Conservation (phyloP, 2,329 filamentous ascomycete species). For the Fusarium mexicanum region DNA sequence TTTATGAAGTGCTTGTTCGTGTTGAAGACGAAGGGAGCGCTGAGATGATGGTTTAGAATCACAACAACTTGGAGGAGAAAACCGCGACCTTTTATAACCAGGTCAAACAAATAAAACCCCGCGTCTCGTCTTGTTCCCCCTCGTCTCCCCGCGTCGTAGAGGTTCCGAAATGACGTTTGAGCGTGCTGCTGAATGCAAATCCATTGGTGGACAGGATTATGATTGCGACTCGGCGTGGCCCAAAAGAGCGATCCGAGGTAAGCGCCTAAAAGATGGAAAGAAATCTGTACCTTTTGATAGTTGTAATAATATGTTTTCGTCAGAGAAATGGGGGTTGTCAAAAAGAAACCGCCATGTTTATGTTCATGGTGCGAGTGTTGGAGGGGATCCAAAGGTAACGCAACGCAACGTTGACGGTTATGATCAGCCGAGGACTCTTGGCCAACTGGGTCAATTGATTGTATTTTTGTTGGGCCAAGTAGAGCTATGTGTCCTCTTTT, state of each 20-base stretch:
- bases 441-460: conserved; percentile 9
- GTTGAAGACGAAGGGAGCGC: conserved; percentile 14
- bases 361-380: conserved; percentile 25
- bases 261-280: conserved; percentile 15
- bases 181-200: conserved; percentile 27
- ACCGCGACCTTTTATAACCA: conserved; percentile 26
- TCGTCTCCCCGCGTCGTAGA: conserved; percentile 28
- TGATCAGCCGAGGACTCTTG: conserved; percentile 27
- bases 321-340: conserved; percentile 33
- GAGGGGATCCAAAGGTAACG: conserved; percentile 16
- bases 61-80: conserved; percentile 20
- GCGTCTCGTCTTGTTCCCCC: conserved; percentile 17
- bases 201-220: conserved; percentile 29
- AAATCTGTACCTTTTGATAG: neutral
- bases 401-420: conserved; percentile 20
- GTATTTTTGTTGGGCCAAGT: neutral
- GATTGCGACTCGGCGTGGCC: conserved; percentile 31
- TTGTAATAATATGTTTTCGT: conserved; percentile 33
- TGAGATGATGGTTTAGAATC: conserved; percentile 10
- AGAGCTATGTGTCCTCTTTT: neutral
- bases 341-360: conserved; percentile 35
- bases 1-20: conserved; percentile 9
- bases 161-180: conserved; percentile 34
- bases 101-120: conserved; percentile 10
- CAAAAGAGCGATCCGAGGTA: conserved; percentile 36